Base-by-base conservation (phyloP, 2,329 filamentous ascomycete genomes). In the Coniochaeta pulveracea region DNA sequence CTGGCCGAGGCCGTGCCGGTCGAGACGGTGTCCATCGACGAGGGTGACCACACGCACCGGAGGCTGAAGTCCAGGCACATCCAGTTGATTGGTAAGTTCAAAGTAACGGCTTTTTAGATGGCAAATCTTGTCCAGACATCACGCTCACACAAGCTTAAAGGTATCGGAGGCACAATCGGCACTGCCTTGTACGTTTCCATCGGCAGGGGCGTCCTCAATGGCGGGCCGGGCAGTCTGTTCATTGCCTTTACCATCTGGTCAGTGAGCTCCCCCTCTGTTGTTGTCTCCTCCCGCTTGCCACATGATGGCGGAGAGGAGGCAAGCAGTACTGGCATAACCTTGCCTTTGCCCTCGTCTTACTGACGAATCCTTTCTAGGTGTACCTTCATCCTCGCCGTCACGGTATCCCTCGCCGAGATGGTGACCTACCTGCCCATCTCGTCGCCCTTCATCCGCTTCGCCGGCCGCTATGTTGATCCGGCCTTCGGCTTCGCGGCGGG, bases 381-480 rank as follows among this genome's bases (percentile, higher is more conserved):
- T 47, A 63, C 64, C 24, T 66, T 77, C 26, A 72, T 78, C 42
- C 62, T 78, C 16, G 65, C 67, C 30, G 61, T 78, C 29, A 78
- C 69, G 1, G 58, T 74, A 38, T 67, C 60, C 48, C 72, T 82
- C 58, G 76, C 78, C 10, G 81, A 85, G 51, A 84, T 85, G 79
- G 80, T 83, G 6, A 81, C 78, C 0, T 84, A 80, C 42, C 60
- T 84, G 3, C 81, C 82, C 6, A 81, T 86, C 34, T 83, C 79
- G 0, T 84, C 79, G 25, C 80, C 80, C 0, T 86, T 88, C 51
- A 81, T 86, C 48, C 75, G 78, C 17, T 84, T 86, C 46, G 81
- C 81, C 4, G 79, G 80, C 10, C 70, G 78, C 29, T 85, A 75
- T 43, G 79, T 85, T 19, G 80, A 85, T 43, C 78, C 84, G 42